A percentile compares a stretch with the other conserved stretches of the same genome.
Evolutionary conservation across 2,329 filamentous ascomycete species (phyloP).

Genomic region (Graphilbum sp.): DNA sequence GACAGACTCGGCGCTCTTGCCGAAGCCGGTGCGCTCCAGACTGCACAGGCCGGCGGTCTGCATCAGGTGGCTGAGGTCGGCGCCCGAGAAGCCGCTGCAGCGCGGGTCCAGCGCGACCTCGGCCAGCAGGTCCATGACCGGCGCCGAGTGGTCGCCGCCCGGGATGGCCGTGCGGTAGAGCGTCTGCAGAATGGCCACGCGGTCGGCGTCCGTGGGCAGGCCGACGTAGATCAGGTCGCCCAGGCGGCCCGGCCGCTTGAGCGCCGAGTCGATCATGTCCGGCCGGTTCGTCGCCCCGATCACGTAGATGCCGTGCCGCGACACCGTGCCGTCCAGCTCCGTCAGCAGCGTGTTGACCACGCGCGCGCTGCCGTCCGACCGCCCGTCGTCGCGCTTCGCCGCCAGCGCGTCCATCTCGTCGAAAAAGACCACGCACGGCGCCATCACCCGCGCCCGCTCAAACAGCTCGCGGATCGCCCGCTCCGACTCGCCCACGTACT

Average conservation of each 20-base stretch:
- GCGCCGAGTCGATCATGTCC: conserved; percentile 91
- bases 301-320: conserved; percentile 75
- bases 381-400: conserved; percentile 58
- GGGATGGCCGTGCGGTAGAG: conserved; percentile 34
- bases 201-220: conserved; percentile 56
- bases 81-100: conserved; percentile 64
- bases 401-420: conserved; percentile 86
- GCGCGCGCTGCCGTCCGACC: conserved; percentile 63
- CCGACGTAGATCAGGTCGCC: conserved; percentile 72
- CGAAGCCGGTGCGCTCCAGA: conserved; percentile 15
- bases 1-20: conserved; percentile 11
- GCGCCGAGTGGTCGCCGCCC: conserved; percentile 25
- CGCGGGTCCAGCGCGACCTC: conserved; percentile 47
- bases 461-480: conserved; percentile 87
- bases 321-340: conserved; percentile 75
- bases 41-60: conserved; percentile 22
- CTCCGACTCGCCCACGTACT: conserved; percentile 94
- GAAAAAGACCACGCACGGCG: conserved; percentile 94
- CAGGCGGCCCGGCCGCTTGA: conserved; percentile 79
- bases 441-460: conserved; percentile 65
- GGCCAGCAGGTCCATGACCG: conserved; percentile 29
- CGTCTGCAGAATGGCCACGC: conserved; percentile 72
- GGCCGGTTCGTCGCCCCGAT: conserved; percentile 91
- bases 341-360: conserved; percentile 93
- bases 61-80: conserved; percentile 41